A percentile compares a stretch with the other conserved stretches of the same genome.
Conservation (phyloP, 805 yeast genomes). For the Candida gorgasii region DNA sequence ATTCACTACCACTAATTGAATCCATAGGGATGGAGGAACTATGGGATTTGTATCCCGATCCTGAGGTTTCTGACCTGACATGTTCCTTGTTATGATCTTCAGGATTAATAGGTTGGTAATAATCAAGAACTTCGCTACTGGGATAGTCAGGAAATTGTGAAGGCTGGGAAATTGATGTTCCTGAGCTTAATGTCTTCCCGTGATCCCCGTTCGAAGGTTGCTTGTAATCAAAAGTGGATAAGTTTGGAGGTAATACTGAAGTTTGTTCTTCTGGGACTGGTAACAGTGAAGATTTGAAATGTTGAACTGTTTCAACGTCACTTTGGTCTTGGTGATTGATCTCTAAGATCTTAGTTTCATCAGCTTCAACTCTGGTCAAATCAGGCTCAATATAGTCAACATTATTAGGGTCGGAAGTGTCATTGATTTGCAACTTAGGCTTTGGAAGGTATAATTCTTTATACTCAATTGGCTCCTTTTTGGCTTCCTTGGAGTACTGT, state of each 20-base stretch:
- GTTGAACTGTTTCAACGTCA: conserved; percentile 5
- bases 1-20: conserved; percentile 4
- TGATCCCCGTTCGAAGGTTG: not conserved
- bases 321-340: conserved; percentile 6
- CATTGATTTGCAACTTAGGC: conserved; percentile 12
- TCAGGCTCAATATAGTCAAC: conserved; percentile 9
- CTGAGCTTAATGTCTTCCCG: conserved; percentile 2
- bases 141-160: conserved; percentile 4
- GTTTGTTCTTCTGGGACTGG: too few species aligned
- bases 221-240: not conserved
- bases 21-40: not conserved
- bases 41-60: not conserved
- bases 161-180: conserved; percentile 4
- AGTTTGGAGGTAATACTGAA: not conserved
- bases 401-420: conserved; percentile 2
- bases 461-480: conserved; percentile 9
- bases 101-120: not conserved
- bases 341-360: conserved; percentile 5
- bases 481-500: conserved; percentile 1
- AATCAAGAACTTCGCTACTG: conserved; percentile 1
- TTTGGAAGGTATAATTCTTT: conserved; percentile 16
- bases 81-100: not conserved
- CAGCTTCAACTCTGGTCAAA: conserved; percentile 5
- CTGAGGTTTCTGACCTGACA: not conserved
- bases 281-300: too few species aligned